Evolutionary conservation across 2,329 filamentous ascomycete species (phyloP), one percentile per base, ranked within the genome.

Genomic region (Trichoderma sp.): DNA sequence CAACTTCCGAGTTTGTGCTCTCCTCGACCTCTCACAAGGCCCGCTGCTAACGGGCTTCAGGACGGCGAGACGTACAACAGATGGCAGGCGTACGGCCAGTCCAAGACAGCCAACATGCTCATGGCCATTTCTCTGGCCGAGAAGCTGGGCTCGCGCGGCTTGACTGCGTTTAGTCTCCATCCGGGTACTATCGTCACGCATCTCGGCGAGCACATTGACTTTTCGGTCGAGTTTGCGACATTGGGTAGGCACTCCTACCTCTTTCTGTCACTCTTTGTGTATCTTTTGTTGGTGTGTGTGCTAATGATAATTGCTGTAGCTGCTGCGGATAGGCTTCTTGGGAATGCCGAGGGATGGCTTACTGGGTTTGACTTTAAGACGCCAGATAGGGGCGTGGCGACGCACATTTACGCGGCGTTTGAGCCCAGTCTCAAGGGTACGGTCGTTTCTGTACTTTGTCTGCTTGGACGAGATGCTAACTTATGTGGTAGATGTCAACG

Each of bases 1-100:
- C 45, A 79, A 81, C 41, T 82, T 82, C 66, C 12, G 71, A 62
- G 74, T 72, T 12, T n/a, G 5, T 34, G 3, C 6, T 34, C 5
- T 3, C 34, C 19, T 24, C 0, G 17, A 3, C 6, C n/a, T 17
- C 34, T 21, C 7, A 3, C 5, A 21, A 12, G 7, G 17, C 3
- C n/a, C 21, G 7, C 28, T 48, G 39, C 19, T 61, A 21, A 61
- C 26, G 5, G 5, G 15, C 12, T 9, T 3, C 48, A 63, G 60
- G 45, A 63, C n/a, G 60, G 60, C 51, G 51, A 63, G 28, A 56
- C 52, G 4, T 63, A 63, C 43, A 63, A 63, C 24, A 28, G 41
- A 17, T 63, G 51, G 60, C 60, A 39, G 2, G 50, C 60, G 6
- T 63, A 63, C 15, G 60, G 60, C 19, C 60, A 63, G 4, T 63